phyloP scores from a whole-genome alignment of 352 stramenopile genomes.

The Plasmopara viticola region DNA sequence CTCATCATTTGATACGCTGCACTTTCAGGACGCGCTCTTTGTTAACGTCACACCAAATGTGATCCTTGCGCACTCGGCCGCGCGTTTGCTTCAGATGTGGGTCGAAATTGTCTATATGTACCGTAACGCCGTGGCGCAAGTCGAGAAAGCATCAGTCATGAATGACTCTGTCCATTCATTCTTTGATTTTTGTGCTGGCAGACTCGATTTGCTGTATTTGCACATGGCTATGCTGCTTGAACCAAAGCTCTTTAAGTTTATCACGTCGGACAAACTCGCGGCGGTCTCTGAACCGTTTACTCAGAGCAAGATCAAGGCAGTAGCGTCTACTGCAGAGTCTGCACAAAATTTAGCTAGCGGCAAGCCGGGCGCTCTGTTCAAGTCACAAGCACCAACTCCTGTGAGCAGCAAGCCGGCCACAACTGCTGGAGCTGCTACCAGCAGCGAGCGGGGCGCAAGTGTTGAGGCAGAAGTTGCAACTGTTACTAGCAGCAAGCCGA shows the following conservation, averaged over 20 bases:
- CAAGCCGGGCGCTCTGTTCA: conserved; percentile 3
- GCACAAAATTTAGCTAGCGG: background rate
- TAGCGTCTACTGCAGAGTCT: background rate
- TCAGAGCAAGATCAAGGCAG: conserved; percentile 7
- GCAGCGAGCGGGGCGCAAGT: background rate
- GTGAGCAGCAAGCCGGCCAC: background rate
- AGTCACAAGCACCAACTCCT: background rate
- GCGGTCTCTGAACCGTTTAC: conserved; percentile 7
- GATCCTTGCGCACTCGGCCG: conserved; percentile 38
- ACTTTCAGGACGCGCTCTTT: conserved; percentile 63
- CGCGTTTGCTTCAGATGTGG: conserved; percentile 60
- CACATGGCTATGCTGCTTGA: conserved; percentile 59
- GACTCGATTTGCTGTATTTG: conserved; percentile 60
- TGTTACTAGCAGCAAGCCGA: background rate
- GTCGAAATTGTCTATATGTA: conserved; percentile 51
- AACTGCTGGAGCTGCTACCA: background rate
- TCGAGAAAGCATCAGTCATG: conserved; percentile 19
- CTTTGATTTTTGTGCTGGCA: conserved; percentile 48
- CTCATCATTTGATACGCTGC: conserved; percentile 40
- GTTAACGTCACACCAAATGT: conserved; percentile 40
- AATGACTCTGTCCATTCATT: conserved; percentile 38
- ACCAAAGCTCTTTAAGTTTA: conserved; percentile 37
- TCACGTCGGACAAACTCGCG: conserved; percentile 32
- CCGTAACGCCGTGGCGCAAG: conserved; percentile 28
- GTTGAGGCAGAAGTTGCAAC: background rate